Conservation (phyloP, 345 rosid species). For the Sonneratia alba region DNA sequence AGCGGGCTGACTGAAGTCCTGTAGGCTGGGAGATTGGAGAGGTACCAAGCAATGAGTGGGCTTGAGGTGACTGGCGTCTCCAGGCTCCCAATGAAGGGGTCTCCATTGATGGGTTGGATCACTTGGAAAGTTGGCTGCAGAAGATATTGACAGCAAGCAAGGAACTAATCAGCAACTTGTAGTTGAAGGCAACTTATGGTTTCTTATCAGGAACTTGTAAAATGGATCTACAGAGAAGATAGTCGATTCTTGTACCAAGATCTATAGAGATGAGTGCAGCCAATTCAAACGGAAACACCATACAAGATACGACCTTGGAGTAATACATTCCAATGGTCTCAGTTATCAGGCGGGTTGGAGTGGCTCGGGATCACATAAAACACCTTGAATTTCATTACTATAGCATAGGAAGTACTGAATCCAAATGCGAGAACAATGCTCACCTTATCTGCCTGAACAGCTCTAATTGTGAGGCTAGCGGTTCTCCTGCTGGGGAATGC, state of each 20-base stretch:
- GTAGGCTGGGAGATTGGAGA: constrained; percentile 94
- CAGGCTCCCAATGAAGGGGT: constrained; percentile 94
- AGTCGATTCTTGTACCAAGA: neutral
- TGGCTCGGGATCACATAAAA: neutral
- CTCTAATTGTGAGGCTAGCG: constrained; percentile 55
- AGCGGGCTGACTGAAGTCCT: constrained; percentile 91
- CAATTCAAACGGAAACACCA: neutral
- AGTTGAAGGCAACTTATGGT: neutral
- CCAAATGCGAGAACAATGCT: neutral
- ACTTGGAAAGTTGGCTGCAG: constrained; percentile 88
- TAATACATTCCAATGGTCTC: too few species aligned
- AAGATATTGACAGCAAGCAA: neutral
- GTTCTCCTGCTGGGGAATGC: constrained; percentile 38
- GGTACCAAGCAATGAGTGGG: constrained; percentile 91
- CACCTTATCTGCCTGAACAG: constrained; percentile 71
- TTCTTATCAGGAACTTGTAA: neutral
- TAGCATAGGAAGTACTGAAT: neutral
- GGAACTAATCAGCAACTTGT: neutral
- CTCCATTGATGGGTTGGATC: constrained; percentile 89
- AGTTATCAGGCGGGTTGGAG: too few species aligned
- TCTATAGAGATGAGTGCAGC: neutral
- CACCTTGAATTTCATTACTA: neutral
- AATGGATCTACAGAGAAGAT: neutral
- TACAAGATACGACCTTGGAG: too few species aligned
- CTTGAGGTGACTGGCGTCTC: constrained; percentile 94